Evolutionary conservation across 106 monocot genomes (phyloP).

Genomic region (Allium cepa): DNA sequence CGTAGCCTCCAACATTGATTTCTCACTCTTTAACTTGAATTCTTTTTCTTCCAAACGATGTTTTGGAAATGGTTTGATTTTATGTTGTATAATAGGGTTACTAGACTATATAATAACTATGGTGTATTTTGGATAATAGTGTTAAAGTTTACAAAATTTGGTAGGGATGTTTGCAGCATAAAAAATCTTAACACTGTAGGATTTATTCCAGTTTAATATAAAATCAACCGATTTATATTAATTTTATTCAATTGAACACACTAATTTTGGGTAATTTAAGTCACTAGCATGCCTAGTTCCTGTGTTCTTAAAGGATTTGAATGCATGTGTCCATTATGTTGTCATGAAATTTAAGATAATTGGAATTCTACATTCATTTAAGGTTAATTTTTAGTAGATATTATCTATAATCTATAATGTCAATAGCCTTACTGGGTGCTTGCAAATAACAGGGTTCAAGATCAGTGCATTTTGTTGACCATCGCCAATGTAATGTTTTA

Average conservation of each 20-base stretch:
- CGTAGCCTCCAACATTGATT: no score
- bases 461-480: no score
- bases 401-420: not conserved
- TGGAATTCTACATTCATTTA: not conserved
- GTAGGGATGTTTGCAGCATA: conserved; percentile 57
- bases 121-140: not conserved
- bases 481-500: not conserved
- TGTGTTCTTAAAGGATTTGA: conserved; percentile 59
- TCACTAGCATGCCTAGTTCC: conserved; percentile 84
- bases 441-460: not conserved
- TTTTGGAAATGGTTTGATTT: no score
- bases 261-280: not conserved
- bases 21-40: no score
- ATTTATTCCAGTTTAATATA: not conserved
- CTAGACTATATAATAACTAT: no score
- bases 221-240: no score
- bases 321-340: conserved; percentile 33
- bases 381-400: not conserved
- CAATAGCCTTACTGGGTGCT: no score
- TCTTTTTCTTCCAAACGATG: no score
- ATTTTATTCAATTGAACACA: no score
- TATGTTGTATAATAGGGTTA: no score
- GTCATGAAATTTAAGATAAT: not conserved
- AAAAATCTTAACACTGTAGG: conserved; percentile 66
- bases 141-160: conserved; percentile 61